Evolutionary conservation across 306 rosid genomes (phyloP), one percentile per base, ranked within the genome.

Genomic region (Quercus cerris): DNA sequence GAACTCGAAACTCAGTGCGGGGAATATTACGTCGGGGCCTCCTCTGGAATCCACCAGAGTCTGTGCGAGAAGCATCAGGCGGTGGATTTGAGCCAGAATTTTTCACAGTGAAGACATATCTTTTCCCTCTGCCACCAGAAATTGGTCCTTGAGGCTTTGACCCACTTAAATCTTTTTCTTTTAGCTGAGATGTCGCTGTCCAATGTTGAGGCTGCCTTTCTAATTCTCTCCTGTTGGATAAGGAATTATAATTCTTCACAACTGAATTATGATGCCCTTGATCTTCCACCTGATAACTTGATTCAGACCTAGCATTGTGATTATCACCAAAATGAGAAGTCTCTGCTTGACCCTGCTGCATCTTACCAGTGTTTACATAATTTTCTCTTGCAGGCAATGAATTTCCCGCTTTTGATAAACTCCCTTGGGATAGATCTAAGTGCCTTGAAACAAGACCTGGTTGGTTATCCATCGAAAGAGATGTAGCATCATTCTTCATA

Each of bases 1-100:
- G 87, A 67, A 93, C 93, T 71, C 95, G 95, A 87, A 95, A 95
- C 88, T 93, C 99, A 27, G 97, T 90, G 33, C 85, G 94, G 70
- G 88, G 97, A 56, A 84, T 61, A 83, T 83, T 92, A 7, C 87
- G 90, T n/a, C 86, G 88, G 73, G 93, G 91, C 85, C 89, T 88
- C 84, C 97, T 90, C 62, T 75, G 79, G 85, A 79, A 85, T 63
- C 91, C 97, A 74, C 84, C 81, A 71, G 85, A 71, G 33, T 90
- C 97, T 6, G 70, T 6, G 8, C 77, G 91, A 56, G 79, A 75
- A 66, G 68, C 71, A 86, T 86, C 91, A 20, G 92, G 69, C 82
- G 82, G 87, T 28, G 91, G 87, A 81, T 85, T 86, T 56, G 93
- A 57, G 77, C 93, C 88, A 80, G 99, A 70, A 88, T 74, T 78